Percentiles rank a stretch among this genome's conserved stretches.
Conservation (phyloP, 768 basidiomycete genomes). For the Gymnopilus junonius region DNA sequence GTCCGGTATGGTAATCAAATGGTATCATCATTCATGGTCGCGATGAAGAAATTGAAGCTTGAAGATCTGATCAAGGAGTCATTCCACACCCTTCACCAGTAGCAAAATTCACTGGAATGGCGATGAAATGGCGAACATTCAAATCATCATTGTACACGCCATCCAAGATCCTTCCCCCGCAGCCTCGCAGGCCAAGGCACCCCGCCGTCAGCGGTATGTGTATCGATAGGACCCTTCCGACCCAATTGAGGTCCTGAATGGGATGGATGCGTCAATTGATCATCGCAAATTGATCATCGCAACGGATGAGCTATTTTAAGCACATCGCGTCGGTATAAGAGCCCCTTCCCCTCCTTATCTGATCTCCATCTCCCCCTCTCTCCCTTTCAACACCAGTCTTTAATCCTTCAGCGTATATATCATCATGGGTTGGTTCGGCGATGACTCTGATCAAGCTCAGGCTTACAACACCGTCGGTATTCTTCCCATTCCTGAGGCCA, state of each 20-base stretch:
- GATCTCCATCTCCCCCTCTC: background rate
- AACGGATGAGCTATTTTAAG: background rate
- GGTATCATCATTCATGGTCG: too few relatives aligned
- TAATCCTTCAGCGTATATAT: slow-evolving; percentile 2
- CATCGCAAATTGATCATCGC: background rate
- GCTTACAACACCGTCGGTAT: slow-evolving; percentile 45
- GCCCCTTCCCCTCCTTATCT: background rate
- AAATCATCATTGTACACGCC: background rate
- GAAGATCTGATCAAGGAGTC: too few relatives aligned
- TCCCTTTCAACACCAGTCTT: background rate
- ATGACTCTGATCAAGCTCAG: slow-evolving; percentile 44
- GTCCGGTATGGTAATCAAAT: too few relatives aligned
- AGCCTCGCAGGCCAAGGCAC: too few relatives aligned
- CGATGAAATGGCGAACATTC: background rate
- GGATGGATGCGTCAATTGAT: background rate
- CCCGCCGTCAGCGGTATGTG: too few relatives aligned
- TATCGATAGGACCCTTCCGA: background rate
- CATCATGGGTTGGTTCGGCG: slow-evolving; percentile 47
- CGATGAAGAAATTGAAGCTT: too few relatives aligned
- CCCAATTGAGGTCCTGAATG: background rate
- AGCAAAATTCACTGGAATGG: background rate
- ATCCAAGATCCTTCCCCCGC: too few relatives aligned
- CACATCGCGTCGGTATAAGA: background rate
- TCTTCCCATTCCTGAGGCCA: background rate
- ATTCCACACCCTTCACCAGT: background rate